A percentile compares a stretch with the other conserved stretches of the same genome.
These are phyloP conservation scores for Angophora floribunda DNA, from an alignment of 345 rosid species.

Conservation along the genomic window DNA sequence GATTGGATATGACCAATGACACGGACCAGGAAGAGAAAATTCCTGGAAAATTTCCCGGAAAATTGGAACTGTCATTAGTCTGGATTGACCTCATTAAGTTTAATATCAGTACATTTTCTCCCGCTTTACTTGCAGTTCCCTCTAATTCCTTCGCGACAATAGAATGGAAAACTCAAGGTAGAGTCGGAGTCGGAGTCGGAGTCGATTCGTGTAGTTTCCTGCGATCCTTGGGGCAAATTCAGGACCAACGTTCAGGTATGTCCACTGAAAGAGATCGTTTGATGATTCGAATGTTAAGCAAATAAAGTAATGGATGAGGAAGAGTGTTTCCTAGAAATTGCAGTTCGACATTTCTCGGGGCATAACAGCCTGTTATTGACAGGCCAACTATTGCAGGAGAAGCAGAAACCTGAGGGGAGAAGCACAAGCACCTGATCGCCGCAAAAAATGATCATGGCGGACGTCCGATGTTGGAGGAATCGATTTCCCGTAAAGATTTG, in stretches of 20 bases:
- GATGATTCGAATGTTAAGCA: neutral
- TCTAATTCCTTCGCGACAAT: neutral
- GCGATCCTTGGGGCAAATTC: neutral
- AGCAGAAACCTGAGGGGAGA: neutral
- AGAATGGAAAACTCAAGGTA: neutral
- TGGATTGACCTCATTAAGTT: neutral
- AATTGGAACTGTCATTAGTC: neutral
- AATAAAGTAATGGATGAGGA: neutral
- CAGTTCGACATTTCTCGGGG: neutral
- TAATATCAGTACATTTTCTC: neutral
- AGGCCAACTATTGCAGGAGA: neutral
- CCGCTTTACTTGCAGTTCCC: neutral
- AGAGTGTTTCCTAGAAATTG: neutral
- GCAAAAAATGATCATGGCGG: neutral
- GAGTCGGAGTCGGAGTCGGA: neutral
- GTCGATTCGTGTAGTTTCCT: neutral
- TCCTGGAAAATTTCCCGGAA: neutral
- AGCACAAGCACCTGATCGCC: neutral
- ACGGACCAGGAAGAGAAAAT: neutral
- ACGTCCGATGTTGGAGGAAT: neutral
- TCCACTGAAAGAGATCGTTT: neutral
- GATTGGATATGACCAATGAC: neutral
- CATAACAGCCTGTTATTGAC: too few relatives aligned
- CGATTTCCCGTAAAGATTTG: neutral
- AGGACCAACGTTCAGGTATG: neutral